Percentiles rank a stretch among this genome's conserved stretches.
Conservation (phyloP, 192 early-diverging fungal species). For the Linnemannia zychae region DNA sequence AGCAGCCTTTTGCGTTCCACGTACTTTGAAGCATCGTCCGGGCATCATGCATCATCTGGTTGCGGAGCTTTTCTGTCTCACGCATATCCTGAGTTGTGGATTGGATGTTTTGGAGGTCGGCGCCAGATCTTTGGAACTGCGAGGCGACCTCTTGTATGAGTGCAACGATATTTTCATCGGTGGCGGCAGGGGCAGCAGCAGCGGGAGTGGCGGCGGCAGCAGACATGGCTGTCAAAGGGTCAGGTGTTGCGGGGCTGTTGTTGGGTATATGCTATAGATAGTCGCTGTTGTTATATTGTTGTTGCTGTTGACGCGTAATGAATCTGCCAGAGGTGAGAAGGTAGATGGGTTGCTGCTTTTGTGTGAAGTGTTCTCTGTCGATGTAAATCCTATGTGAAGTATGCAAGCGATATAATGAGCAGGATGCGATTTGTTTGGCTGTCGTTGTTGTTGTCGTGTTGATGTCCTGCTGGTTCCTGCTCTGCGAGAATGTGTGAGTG, state of each 20-base stretch:
- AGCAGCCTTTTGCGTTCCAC: too few species aligned
- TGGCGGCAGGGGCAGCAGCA: not conserved
- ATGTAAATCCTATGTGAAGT: too few species aligned
- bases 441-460: not conserved
- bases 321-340: not conserved
- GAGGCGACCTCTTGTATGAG: slow-evolving; percentile 33
- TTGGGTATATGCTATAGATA: slow-evolving; percentile 5
- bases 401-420: too few species aligned
- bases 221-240: not conserved
- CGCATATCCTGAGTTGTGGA: slow-evolving; percentile 23
- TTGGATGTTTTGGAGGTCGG: slow-evolving; percentile 33
- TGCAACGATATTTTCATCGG: slow-evolving; percentile 15
- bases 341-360: too few species aligned
- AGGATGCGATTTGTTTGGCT: not conserved
- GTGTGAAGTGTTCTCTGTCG: too few species aligned
- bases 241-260: too few species aligned
- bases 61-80: slow-evolving; percentile 29
- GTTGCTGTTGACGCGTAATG: not conserved
- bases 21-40: slow-evolving; percentile 36
- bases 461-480: slow-evolving; percentile 1
- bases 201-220: not conserved
- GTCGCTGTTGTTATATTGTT: not conserved
- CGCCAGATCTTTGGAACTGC: slow-evolving; percentile 36
- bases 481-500: too few species aligned
- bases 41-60: slow-evolving; percentile 30